A percentile compares a stretch with the other conserved stretches of the same genome.
These are phyloP conservation scores for Rhodotorula sp. DNA, from an alignment of 1,284 basidiomycete genomes.

Conservation along the genomic window DNA sequence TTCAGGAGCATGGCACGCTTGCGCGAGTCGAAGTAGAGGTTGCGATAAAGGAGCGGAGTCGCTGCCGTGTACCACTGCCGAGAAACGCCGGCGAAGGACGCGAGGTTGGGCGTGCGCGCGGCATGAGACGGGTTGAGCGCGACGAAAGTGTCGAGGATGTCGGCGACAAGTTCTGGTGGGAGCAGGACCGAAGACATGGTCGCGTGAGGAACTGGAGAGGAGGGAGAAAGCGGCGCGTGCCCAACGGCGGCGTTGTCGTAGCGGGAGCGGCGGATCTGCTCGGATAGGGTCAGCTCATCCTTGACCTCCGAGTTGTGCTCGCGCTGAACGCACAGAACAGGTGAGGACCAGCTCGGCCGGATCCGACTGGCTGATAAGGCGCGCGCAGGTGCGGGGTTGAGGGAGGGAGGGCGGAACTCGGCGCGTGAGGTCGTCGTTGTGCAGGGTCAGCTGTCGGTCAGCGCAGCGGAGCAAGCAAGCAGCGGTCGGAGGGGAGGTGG, in stretches of 20 bases:
- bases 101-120: slow-evolving; percentile 17
- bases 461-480: too few species aligned
- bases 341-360: too few species aligned
- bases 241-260: not conserved
- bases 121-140: slow-evolving; percentile 8
- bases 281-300: too few species aligned
- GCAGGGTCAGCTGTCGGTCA: too few species aligned
- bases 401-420: too few species aligned
- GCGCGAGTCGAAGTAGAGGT: slow-evolving; percentile 18
- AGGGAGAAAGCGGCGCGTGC: too few species aligned
- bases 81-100: slow-evolving; percentile 14
- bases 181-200: slow-evolving; percentile 1
- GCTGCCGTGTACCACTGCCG: slow-evolving; percentile 4
- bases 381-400: too few species aligned
- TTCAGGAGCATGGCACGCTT: slow-evolving; percentile 5
- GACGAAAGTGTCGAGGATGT: slow-evolving; percentile 22
- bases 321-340: too few species aligned
- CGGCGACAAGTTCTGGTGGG: slow-evolving; percentile 24
- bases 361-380: too few species aligned
- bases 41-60: slow-evolving; percentile 20
- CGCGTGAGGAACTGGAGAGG: not conserved
- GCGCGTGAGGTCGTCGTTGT: too few species aligned
- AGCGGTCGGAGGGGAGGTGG: too few species aligned
- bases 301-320: too few species aligned
- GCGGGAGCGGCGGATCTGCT: not conserved